These are phyloP conservation scores for Xerocomellus chrysenteron DNA, from an alignment of 768 basidiomycete species.

Conservation along the genomic window DNA sequence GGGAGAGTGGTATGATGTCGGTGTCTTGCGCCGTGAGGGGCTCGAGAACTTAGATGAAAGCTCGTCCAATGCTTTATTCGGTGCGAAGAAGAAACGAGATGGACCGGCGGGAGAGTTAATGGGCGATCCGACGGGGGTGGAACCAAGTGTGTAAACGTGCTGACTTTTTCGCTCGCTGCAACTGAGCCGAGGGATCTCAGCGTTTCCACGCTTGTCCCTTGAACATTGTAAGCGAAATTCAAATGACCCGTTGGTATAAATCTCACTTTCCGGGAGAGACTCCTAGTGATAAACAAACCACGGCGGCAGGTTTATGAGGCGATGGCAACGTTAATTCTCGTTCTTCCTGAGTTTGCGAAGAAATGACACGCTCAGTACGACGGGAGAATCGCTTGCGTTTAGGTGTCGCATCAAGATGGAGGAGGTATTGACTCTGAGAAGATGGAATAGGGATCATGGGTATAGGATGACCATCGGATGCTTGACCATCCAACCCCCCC, in stretches of 20 bases:
- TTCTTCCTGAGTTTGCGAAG: slow-evolving; percentile 36
- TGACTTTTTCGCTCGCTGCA: not conserved
- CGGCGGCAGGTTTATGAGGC: not conserved
- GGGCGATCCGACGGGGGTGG: slow-evolving; percentile 3
- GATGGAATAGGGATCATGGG: slow-evolving; percentile 23
- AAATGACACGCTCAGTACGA: slow-evolving; percentile 18
- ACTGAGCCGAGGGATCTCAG: not conserved
- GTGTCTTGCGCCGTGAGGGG: not conserved
- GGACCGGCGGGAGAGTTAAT: not conserved
- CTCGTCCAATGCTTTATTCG: slow-evolving; percentile 2
- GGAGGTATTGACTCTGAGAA: slow-evolving; percentile 36
- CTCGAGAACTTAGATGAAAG: not conserved
- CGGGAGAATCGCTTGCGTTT: slow-evolving; percentile 37
- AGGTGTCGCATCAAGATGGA: slow-evolving; percentile 30
- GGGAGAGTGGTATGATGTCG: not conserved
- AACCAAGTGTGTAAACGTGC: not conserved
- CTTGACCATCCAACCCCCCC: slow-evolving; percentile 1
- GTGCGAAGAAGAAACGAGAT: not conserved
- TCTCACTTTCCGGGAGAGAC: slow-evolving; percentile 18
- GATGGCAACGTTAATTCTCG: slow-evolving; percentile 21
- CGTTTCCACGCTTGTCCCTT: not conserved
- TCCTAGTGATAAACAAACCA: not conserved
- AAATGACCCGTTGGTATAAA: not conserved
- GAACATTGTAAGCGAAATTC: slow-evolving; percentile 10
- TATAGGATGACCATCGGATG: not conserved